These are phyloP conservation scores for Gaertneriomyces semiglobifer DNA, from an alignment of 192 early-diverging fungal species.

Conservation along the genomic window DNA sequence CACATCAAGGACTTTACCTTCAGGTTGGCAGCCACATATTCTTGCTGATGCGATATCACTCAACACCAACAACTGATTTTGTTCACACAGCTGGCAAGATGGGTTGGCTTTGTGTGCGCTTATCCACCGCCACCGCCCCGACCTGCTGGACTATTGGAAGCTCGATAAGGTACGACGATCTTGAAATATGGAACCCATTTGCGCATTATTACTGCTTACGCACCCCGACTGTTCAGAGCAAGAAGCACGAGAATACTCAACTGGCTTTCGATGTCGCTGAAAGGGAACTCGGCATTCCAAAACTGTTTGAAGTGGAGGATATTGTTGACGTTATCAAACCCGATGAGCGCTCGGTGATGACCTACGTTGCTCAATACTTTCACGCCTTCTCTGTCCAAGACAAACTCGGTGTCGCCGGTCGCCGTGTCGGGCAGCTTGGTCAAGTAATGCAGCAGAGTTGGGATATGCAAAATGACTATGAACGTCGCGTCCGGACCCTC, in stretches of 20 bases:
- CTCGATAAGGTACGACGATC: slow-evolving; percentile 65
- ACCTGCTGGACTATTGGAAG: slow-evolving; percentile 82
- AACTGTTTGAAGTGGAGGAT: slow-evolving; percentile 94
- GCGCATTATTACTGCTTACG: neutral
- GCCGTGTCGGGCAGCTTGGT: slow-evolving; percentile 88
- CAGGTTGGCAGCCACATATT: slow-evolving; percentile 23
- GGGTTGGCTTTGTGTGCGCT: slow-evolving; percentile 93
- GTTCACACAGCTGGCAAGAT: slow-evolving; percentile 70
- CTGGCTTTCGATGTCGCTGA: slow-evolving; percentile 95
- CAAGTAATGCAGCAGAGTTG: slow-evolving; percentile 77
- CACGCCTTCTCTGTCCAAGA: slow-evolving; percentile 92
- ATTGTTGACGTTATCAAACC: slow-evolving; percentile 89
- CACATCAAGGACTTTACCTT: slow-evolving; percentile 87
- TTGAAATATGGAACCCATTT: neutral
- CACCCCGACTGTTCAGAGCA: slow-evolving; percentile 31
- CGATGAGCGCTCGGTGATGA: slow-evolving; percentile 96
- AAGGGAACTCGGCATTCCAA: slow-evolving; percentile 81
- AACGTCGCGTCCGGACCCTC: slow-evolving; percentile 71
- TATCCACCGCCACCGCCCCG: slow-evolving; percentile 96
- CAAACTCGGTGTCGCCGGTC: slow-evolving; percentile 82
- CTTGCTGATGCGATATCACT: neutral
- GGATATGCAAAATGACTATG: slow-evolving; percentile 94
- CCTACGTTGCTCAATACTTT: slow-evolving; percentile 97
- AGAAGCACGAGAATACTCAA: slow-evolving; percentile 81
- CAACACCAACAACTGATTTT: neutral